Conservation (phyloP, 345 rosid genomes). For the Brassica incana region DNA sequence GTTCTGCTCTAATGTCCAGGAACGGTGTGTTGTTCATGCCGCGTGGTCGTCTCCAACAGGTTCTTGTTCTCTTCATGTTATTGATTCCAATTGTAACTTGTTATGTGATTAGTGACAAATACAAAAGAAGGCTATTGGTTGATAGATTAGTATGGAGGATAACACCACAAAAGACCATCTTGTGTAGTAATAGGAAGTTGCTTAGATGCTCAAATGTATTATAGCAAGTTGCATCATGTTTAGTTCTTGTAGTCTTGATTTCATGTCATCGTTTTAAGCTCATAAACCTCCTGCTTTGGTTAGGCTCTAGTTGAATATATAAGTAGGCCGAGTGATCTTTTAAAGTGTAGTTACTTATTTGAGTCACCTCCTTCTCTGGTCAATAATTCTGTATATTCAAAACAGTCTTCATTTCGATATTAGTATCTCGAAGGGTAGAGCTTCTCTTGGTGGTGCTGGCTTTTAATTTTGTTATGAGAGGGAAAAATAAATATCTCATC, state of each 20-base stretch:
- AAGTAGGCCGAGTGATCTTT: neutral
- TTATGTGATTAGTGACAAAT: neutral
- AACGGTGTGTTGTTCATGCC: conserved; percentile 91
- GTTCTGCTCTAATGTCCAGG: conserved; percentile 91
- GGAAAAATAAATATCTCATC: neutral
- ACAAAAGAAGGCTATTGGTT: conserved; percentile 1
- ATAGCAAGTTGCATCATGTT: too few relatives aligned
- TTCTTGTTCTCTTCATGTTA: conserved; percentile 14
- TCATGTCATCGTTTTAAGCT: neutral
- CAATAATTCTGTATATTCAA: neutral
- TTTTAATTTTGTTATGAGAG: neutral
- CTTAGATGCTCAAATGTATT: neutral
- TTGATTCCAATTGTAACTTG: neutral
- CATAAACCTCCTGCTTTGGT: neutral
- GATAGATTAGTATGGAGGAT: neutral
- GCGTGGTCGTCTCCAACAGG: conserved; percentile 99
- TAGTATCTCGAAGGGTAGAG: neutral
- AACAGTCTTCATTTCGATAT: neutral
- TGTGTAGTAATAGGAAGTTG: neutral
- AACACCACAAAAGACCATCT: conserved; percentile 3
- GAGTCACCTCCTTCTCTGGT: neutral
- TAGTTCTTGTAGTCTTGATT: neutral
- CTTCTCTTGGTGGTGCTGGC: neutral
- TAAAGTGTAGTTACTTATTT: neutral
- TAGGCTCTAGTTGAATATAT: neutral